A percentile compares a stretch with the other conserved stretches of the same genome.
These are phyloP conservation scores for Pseudonitzschia delicatissima DNA, from an alignment of 108 stramenopile species.

Conservation along the genomic window DNA sequence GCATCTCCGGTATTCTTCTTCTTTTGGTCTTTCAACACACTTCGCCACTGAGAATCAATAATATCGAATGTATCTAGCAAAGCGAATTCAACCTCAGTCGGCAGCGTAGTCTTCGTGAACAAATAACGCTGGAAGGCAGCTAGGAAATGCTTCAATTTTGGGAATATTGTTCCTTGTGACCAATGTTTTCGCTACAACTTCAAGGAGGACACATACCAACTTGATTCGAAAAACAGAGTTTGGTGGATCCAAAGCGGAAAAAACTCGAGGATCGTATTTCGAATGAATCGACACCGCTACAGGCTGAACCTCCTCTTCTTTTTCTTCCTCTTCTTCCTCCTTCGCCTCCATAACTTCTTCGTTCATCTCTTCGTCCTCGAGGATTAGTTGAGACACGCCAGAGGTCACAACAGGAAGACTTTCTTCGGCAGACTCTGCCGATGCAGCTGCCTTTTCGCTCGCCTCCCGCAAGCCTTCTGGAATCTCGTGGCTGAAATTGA, in stretches of 20 bases:
- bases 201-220: constrained; percentile 82
- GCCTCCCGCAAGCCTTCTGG: constrained; percentile 65
- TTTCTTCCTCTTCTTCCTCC: constrained; percentile 30
- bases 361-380: constrained; percentile 82
- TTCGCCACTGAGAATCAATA: constrained; percentile 77
- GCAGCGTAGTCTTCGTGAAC: constrained; percentile 87
- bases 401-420: constrained; percentile 33
- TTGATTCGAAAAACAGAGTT: constrained; percentile 81
- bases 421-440: constrained; percentile 6
- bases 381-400: constrained; percentile 65
- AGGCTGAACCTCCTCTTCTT: constrained; percentile 21
- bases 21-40: constrained; percentile 35
- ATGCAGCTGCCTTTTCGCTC: constrained; percentile 38
- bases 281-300: constrained; percentile 75
- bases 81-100: constrained; percentile 89
- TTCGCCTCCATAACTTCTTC: constrained; percentile 33
- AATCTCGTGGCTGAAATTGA: constrained; percentile 92
- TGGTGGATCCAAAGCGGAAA: constrained; percentile 76
- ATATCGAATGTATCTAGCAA: constrained; percentile 89
- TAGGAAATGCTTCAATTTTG: constrained; percentile 66
- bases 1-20: constrained; percentile 24
- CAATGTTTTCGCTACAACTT: constrained; percentile 63
- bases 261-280: constrained; percentile 88
- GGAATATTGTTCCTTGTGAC: constrained; percentile 59
- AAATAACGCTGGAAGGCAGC: constrained; percentile 91